Evolutionary conservation across 176 grass and related monocot species (phyloP), one percentile per base, ranked within the genome.

Genomic region (sorghum (Sorghum bicolor)): DNA sequence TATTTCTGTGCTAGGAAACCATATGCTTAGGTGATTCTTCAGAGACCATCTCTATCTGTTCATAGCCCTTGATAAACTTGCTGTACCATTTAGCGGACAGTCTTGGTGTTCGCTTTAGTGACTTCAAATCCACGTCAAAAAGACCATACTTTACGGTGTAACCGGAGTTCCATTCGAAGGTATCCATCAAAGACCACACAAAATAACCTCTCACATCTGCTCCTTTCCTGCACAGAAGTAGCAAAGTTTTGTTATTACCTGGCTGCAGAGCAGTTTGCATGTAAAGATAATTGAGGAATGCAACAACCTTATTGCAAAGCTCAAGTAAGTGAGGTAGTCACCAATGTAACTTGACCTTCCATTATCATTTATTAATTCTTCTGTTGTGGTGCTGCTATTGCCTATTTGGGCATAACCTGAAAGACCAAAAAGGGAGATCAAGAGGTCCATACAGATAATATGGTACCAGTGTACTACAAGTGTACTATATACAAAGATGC

Each of bases 131-230:
- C 16, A 92, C 93, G 57, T 94, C 84, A 39, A 8, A 81, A 57
- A 81, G 85, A 14, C 90, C 90, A 22, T 90, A 95, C 63, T 80
- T 90, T 50, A 90, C 0, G 8, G 62, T 79, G 48, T 92, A 86
- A 53, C 93, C 93, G 40, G 70, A 74, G 8, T 70, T 4, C 87
- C 90, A 95, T 81, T 95, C 90, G 6, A 92, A 95, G 71, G 86
- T 92, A 66, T 95, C 87, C 1, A 92, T 50, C 20, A 95, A 55
- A 32, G 93, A 86, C 90, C 93, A 95, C 25, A 75, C 55, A 37
- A 95, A 95, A 80, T 92, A 92, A 19, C 90, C 93, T 50, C 65
- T 60, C 12, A 92, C 90, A 88, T 92, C 85, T 47, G 93, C 93
- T 84, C 87, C 92, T 85, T 91, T 82, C 71, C 92, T 94, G 61